These are phyloP conservation scores for Domatiomyces globalis DNA, from an alignment of 2,329 filamentous ascomycete species.

Conservation along the genomic window DNA sequence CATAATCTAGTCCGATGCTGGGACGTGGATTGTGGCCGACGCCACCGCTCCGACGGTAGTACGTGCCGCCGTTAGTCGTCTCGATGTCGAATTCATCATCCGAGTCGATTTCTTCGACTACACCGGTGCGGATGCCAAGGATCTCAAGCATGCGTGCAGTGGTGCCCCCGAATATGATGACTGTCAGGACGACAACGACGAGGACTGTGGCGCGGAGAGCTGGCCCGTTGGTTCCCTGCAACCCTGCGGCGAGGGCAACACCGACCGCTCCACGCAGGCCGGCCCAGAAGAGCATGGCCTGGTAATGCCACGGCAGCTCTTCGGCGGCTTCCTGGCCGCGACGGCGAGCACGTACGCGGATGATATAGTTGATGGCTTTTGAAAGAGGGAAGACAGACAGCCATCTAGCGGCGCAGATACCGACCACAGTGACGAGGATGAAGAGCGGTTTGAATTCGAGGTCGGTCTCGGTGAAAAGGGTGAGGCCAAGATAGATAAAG, in stretches of 20 bases:
- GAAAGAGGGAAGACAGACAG: constrained; percentile 90
- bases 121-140: constrained; percentile 84
- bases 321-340: constrained; percentile 64
- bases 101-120: constrained; percentile 91
- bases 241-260: constrained; percentile 78
- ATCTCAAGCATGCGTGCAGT: constrained; percentile 97
- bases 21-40: constrained; percentile 59
- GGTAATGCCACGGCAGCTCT: constrained; percentile 86
- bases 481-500: constrained; percentile 94
- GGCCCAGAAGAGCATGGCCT: constrained; percentile 99
- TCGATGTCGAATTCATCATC: constrained; percentile 99
- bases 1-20: constrained; percentile 40
- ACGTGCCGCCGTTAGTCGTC: constrained; percentile 54
- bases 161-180: constrained; percentile 97
- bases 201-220: constrained; percentile 88
- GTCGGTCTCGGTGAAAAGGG: constrained; percentile 79
- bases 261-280: constrained; percentile 90
- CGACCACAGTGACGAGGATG: constrained; percentile 80
- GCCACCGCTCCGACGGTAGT: constrained; percentile 62
- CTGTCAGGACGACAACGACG: constrained; percentile 89
- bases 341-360: constrained; percentile 67
- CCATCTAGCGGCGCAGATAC: constrained; percentile 85
- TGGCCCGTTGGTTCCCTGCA: constrained; percentile 66
- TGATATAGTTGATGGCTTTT: constrained; percentile 78
- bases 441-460: constrained; percentile 87